Percentiles rank a stretch among this genome's conserved stretches.
These are phyloP conservation scores for Metschnikowia baotianmanensis DNA, from an alignment of 805 yeast species.

Conservation along the genomic window DNA sequence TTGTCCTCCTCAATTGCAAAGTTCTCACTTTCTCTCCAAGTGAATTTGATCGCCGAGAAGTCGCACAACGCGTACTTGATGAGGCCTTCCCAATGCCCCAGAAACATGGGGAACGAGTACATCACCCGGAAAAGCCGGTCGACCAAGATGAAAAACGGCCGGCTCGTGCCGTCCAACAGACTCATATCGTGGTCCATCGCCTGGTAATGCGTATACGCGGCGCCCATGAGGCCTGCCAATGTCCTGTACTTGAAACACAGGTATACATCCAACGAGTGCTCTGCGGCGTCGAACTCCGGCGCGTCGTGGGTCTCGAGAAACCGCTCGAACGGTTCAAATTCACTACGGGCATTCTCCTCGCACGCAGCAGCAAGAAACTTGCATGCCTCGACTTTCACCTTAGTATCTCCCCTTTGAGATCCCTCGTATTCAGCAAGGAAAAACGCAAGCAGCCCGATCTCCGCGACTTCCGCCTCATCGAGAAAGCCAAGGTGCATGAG, in stretches of 20 bases:
- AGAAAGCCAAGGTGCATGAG: conserved; percentile 60
- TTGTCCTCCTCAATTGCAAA: conserved; percentile 18
- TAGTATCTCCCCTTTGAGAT: conserved; percentile 17
- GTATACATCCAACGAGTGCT: conserved; percentile 20
- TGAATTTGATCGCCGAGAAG: conserved; percentile 32
- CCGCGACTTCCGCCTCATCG: conserved; percentile 50
- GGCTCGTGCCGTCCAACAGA: neutral
- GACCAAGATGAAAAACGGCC: conserved; percentile 7
- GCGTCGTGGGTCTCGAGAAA: conserved; percentile 30
- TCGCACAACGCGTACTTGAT: conserved; percentile 45
- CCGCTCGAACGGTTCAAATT: conserved; percentile 32
- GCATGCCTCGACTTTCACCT: conserved; percentile 47
- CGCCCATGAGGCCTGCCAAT: conserved; percentile 16
- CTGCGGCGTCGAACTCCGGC: conserved; percentile 23
- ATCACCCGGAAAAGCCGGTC: conserved; percentile 31
- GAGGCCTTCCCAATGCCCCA: conserved; percentile 37
- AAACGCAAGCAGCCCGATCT: conserved; percentile 22
- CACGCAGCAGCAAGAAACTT: conserved; percentile 50
- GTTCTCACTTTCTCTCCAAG: conserved; percentile 10
- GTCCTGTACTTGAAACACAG: conserved; percentile 23
- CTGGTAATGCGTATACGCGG: conserved; percentile 12
- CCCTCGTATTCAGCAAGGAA: conserved; percentile 11
- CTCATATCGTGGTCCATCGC: conserved; percentile 2
- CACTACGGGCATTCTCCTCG: conserved; percentile 35
- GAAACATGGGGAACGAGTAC: conserved; percentile 32